Conservation (phyloP, 208 protist species). For the Trypanosoma mega region DNA sequence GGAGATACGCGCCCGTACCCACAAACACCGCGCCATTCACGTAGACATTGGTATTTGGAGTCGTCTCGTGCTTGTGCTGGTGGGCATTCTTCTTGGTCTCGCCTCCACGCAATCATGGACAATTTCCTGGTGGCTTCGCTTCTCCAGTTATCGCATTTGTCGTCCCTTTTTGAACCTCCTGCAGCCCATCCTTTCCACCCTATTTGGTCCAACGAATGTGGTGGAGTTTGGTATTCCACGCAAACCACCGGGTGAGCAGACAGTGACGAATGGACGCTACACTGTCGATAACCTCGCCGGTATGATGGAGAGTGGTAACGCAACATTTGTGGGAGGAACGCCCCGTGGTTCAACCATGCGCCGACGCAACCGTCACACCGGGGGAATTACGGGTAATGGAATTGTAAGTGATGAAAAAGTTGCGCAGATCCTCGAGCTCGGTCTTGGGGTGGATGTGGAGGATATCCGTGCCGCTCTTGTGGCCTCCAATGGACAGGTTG, state of each 20-base stretch:
- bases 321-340: neutral
- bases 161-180: conserved; percentile 45
- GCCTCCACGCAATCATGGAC: conserved; percentile 23
- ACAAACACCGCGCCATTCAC: conserved; percentile 35
- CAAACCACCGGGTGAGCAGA: conserved; percentile 7
- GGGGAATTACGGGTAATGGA: conserved; percentile 4
- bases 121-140: conserved; percentile 35
- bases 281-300: conserved; percentile 47
- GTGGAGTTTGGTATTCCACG: conserved; percentile 40
- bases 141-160: conserved; percentile 34
- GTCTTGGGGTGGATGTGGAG: conserved; percentile 36
- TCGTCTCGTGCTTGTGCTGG: conserved; percentile 45
- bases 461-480: conserved; percentile 45
- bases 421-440: conserved; percentile 49
- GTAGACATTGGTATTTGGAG: conserved; percentile 53
- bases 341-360: neutral
- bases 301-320: neutral
- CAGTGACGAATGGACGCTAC: conserved; percentile 36
- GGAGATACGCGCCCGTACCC: conserved; percentile 33
- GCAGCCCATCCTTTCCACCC: conserved; percentile 24
- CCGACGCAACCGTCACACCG: neutral
- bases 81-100: conserved; percentile 47
- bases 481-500: conserved; percentile 42
- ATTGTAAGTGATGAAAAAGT: conserved; percentile 29
- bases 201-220: conserved; percentile 35